phyloP scores from a whole-genome alignment of 768 basidiomycete species.

The Sporobolomyces pararoseus region DNA sequence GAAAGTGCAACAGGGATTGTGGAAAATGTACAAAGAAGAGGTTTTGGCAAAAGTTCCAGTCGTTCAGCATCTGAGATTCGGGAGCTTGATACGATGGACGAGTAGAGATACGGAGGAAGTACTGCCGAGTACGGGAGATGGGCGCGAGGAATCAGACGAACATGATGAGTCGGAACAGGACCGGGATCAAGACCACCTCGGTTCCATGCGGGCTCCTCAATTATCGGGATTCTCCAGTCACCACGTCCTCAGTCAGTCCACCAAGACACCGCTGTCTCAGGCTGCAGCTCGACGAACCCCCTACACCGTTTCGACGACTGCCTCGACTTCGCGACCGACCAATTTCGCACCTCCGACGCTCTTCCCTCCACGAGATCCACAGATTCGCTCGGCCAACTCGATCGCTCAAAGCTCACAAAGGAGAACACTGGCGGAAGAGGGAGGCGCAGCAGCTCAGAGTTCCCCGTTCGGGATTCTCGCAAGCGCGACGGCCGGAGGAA shows the following conservation, averaged over 20 bases:
- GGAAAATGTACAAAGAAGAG: conserved; percentile 97
- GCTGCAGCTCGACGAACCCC: background rate
- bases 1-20: conserved; percentile 54
- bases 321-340: background rate
- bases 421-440: conserved; percentile 17
- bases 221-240: no score
- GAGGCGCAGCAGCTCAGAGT: conserved; percentile 31
- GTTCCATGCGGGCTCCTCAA: background rate
- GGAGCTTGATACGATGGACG: conserved; percentile 59
- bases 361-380: conserved; percentile 2
- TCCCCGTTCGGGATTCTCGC: conserved; percentile 33
- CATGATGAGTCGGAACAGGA: background rate
- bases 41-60: conserved; percentile 90
- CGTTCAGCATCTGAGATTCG: conserved; percentile 89
- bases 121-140: conserved; percentile 24
- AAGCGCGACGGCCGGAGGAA: background rate
- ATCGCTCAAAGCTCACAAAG: background rate
- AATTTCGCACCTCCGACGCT: conserved; percentile 17
- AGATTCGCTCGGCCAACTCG: background rate
- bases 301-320: background rate
- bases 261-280: background rate
- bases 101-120: background rate
- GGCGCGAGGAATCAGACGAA: conserved; percentile 7
- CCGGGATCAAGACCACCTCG: no score
- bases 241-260: no score